Evolutionary conservation across 177 flowering plant species (phyloP).

Genomic region (Vitis hybrid): DNA sequence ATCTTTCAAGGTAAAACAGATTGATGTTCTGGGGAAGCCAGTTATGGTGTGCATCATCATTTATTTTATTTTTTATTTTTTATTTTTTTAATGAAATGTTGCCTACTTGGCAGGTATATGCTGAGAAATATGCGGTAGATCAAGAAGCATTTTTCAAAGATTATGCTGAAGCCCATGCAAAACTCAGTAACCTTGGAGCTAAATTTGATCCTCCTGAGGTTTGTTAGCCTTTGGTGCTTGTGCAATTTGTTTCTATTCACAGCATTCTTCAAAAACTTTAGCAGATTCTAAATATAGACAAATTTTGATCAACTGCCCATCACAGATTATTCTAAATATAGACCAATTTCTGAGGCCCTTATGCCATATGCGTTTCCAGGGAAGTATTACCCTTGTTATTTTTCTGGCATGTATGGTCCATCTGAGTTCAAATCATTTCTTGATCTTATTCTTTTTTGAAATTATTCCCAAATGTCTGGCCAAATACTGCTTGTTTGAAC

Average conservation of each 20-base stretch:
- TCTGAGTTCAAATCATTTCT: too few species aligned
- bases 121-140: slow-evolving; percentile 93
- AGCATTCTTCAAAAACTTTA: too few species aligned
- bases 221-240: slow-evolving; percentile 16
- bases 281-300: too few species aligned
- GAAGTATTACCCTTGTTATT: too few species aligned
- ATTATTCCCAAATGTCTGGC: too few species aligned
- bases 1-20: slow-evolving; percentile 69
- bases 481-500: too few species aligned
- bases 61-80: background rate
- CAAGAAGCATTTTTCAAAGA: slow-evolving; percentile 91
- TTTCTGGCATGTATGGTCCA: too few species aligned
- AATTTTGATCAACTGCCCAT: too few species aligned
- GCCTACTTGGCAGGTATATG: slow-evolving; percentile 57
- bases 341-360: too few species aligned
- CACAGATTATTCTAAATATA: too few species aligned
- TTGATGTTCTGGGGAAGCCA: background rate
- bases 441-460: too few species aligned
- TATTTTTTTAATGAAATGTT: slow-evolving; percentile 3
- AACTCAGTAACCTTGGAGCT: slow-evolving; percentile 94
- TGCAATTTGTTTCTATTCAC: background rate
- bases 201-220: slow-evolving; percentile 99
- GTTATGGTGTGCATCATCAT: background rate
- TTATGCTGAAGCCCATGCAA: slow-evolving; percentile 99
- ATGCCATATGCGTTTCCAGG: too few species aligned